A percentile compares a stretch with the other conserved stretches of the same genome.
Conservation (phyloP, 2,329 filamentous ascomycete species). For the Bipolaris sorokiniana region DNA sequence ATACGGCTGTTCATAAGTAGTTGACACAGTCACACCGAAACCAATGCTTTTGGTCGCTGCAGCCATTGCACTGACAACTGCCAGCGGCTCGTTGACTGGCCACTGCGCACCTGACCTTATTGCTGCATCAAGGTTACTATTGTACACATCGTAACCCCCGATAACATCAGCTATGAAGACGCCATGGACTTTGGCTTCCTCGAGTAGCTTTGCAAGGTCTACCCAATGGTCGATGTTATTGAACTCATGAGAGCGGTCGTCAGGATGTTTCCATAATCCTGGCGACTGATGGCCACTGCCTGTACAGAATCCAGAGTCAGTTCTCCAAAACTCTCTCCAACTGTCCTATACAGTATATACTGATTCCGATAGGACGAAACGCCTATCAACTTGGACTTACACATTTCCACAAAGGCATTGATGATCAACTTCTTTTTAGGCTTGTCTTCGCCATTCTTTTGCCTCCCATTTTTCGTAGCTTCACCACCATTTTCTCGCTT, state of each 20-base stretch:
- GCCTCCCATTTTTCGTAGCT: slow-evolving; percentile 23
- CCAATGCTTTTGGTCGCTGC: slow-evolving; percentile 70
- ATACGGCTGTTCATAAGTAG: slow-evolving; percentile 73
- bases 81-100: slow-evolving; percentile 73
- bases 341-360: background rate
- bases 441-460: slow-evolving; percentile 25
- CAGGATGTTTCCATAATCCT: slow-evolving; percentile 68
- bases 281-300: slow-evolving; percentile 53
- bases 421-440: slow-evolving; percentile 49
- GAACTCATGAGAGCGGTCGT: slow-evolving; percentile 67
- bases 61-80: slow-evolving; percentile 70
- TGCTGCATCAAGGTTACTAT: slow-evolving; percentile 66
- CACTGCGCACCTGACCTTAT: slow-evolving; percentile 70
- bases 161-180: slow-evolving; percentile 56
- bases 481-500: slow-evolving; percentile 14
- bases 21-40: slow-evolving; percentile 71
- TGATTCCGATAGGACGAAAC: background rate
- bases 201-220: slow-evolving; percentile 47
- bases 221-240: slow-evolving; percentile 48
- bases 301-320: slow-evolving; percentile 9
- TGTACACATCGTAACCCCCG: slow-evolving; percentile 71
- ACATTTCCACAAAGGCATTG: slow-evolving; percentile 54
- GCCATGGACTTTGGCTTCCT: slow-evolving; percentile 49
- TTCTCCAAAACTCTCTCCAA: background rate
- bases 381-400: slow-evolving; percentile 20